Base-by-base conservation (phyloP, 441 rosid genomes). In the Bocquillonia castaneifolia region DNA sequence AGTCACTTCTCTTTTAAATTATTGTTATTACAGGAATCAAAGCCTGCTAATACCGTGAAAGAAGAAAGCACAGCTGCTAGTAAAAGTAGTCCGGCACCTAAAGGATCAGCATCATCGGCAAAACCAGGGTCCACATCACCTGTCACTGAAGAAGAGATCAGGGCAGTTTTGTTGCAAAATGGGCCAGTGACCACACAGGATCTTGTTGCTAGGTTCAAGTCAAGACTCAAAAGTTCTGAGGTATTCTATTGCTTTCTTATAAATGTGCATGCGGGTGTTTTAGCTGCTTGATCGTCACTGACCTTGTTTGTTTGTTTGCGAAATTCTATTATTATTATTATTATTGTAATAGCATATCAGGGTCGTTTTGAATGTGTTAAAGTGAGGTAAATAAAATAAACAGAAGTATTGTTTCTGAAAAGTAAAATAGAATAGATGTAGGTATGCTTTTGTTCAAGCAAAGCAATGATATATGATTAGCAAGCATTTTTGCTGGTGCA, bases 71-170 rank as follows among this genome's bases (percentile, higher is more conserved):
- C 15, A 45, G 25, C 81, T 4, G 63, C 76, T 57, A 74, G 80
- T 0, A 88, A 79, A 79, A 73, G 85, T 61, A 76, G 73, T 31
- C 25, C 48, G 3, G 42, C 82, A 23, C 10, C 86, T 53, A 90
- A 86, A 78, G 66, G 68, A 67, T 14, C 83, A 64, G 59, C 76
- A 48, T 3, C 25, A 74, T 77, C 85, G 70, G 34, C 77, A 20
- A 88, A 72, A 78, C 47, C 85, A 23, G 74, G 82, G 6, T 67
- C 89, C 64, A 65, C 78, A 29, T 73, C 96, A 73, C 91, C 91
- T 29, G 96, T 91, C 74, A 85, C 96, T 32, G 96, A 91, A 79
- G 96, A 90, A 17, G 99, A 91, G 81, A 87, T 94, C 51, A 84
- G 95, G 52, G 90, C 92, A 47, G 89, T 91, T 68, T 75, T 91